Conservation (phyloP, 179 eudicot species). For the Silene coronaria region DNA sequence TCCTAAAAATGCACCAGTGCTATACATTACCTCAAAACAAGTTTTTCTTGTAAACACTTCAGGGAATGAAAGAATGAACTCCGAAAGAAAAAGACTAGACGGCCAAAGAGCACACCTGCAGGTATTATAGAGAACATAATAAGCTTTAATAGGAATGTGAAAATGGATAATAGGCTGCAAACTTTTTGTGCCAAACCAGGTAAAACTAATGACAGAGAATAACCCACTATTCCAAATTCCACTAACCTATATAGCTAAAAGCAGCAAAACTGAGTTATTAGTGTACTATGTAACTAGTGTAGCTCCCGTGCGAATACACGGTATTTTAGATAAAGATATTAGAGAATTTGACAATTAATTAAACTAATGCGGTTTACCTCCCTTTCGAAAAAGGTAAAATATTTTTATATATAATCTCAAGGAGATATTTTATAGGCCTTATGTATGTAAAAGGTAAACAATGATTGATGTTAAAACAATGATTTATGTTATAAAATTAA, state of each 20-base stretch:
- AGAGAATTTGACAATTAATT: too few relatives aligned
- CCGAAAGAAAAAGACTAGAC: slow-evolving; percentile 85
- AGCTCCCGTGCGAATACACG: too few relatives aligned
- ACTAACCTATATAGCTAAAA: background rate
- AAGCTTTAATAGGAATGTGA: slow-evolving; percentile 14
- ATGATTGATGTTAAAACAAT: too few relatives aligned
- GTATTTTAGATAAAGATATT: too few relatives aligned
- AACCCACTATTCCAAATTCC: background rate
- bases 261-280: background rate
- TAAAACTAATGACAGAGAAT: background rate
- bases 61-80: slow-evolving; percentile 80
- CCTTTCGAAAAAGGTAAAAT: too few relatives aligned
- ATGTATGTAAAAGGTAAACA: too few relatives aligned
- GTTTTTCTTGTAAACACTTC: slow-evolving; percentile 55
- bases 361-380: too few relatives aligned
- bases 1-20: background rate
- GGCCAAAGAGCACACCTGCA: slow-evolving; percentile 95
- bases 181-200: background rate
- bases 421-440: too few relatives aligned
- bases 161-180: background rate
- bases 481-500: too few relatives aligned
- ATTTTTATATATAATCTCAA: too few relatives aligned
- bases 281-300: too few relatives aligned
- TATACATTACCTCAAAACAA: slow-evolving; percentile 77
- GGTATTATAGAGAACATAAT: slow-evolving; percentile 1